Conservation (phyloP, 2,329 filamentous ascomycete genomes). For the Leptographium lundbergii region DNA sequence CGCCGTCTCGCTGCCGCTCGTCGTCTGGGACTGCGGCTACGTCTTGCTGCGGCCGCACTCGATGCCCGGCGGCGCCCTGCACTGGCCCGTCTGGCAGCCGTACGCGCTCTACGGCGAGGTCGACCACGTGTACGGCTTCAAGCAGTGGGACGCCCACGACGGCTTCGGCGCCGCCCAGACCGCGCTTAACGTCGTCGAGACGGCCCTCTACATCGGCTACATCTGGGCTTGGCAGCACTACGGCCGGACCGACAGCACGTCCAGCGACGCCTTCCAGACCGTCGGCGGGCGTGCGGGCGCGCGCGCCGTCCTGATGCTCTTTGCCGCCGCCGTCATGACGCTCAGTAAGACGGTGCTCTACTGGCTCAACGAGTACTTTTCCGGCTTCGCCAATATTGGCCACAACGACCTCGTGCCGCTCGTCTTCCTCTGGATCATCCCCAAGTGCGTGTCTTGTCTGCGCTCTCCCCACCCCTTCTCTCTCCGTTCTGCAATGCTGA, state of each 20-base stretch:
- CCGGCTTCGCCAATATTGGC: constrained; percentile 42
- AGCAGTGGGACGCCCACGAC: constrained; percentile 51
- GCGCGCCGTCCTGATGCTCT: constrained; percentile 33
- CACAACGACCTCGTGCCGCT: constrained; percentile 36
- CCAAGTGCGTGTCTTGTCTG: constrained; percentile 31
- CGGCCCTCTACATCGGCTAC: constrained; percentile 23
- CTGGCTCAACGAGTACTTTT: constrained; percentile 45
- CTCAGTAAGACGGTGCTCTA: constrained; percentile 50
- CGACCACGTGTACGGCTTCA: constrained; percentile 72
- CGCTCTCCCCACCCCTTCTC: not conserved
- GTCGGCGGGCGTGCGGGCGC: constrained; percentile 31
- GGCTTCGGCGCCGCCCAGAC: constrained; percentile 73
- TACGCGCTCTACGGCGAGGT: constrained; percentile 72
- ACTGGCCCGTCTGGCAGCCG: constrained; percentile 60
- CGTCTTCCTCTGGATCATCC: constrained; percentile 42
- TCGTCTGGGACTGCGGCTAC: constrained; percentile 71
- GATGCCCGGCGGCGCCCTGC: constrained; percentile 64
- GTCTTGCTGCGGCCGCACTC: constrained; percentile 67
- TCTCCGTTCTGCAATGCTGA: not conserved
- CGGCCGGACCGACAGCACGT: constrained; percentile 7
- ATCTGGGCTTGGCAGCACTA: constrained; percentile 21
- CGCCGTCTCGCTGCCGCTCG: constrained; percentile 59
- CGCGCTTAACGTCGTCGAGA: constrained; percentile 24
- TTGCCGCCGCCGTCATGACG: constrained; percentile 45
- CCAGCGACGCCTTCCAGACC: not conserved